Evolutionary conservation across 208 protist genomes (phyloP), one percentile per base, ranked within the genome.

Genomic region (Trichomonas vaginalis): DNA sequence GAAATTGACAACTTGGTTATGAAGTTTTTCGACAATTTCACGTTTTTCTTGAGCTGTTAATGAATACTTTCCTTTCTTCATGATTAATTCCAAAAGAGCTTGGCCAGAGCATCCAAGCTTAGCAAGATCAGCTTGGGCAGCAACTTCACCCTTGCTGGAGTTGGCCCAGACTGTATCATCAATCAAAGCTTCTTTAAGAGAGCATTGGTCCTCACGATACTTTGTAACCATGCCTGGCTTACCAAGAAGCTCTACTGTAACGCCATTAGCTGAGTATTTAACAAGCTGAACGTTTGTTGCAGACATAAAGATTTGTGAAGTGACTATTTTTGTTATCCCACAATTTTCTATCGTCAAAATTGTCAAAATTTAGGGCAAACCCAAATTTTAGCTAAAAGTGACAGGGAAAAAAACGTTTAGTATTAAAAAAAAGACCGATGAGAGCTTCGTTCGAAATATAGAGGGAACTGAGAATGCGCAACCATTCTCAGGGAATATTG

Each of bases 21-120:
- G 10, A 42, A n/a, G 61, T 80, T 45, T 79, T 47, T 95, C 92
- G 15, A 95, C 37, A 21, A 48, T n/a, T 3, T 95, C 92, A 21
- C 45, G 37, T 70, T 79, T 95, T 80, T 95, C 92, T 80, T 95
- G 92, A 9, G 92, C 92, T 48, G 49, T 95, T 47, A 95, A 42
- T 35, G 23, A n/a, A 42, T 80, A 95, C 46, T 95, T n/a, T 8
- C 92, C 92, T 45, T 32, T 61, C 37, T 95, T 79, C 35, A 95
- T 15, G 37, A 95, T 49, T 17, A 48, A 32, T 80, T 95, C 92
- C 0, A 95, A 17, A 2, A 95, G 37, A 47, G 61, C 92, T 10
- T 80, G 35, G 6, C 40, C 92, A 15, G 14, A 42, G 37, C 9
- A 21, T 39, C 86, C 86, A 51, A 92, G 27, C 40, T 35, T 45